These are phyloP conservation scores for Entamoeba histolytica DNA, from an alignment of 208 protist species.

Conservation along the genomic window DNA sequence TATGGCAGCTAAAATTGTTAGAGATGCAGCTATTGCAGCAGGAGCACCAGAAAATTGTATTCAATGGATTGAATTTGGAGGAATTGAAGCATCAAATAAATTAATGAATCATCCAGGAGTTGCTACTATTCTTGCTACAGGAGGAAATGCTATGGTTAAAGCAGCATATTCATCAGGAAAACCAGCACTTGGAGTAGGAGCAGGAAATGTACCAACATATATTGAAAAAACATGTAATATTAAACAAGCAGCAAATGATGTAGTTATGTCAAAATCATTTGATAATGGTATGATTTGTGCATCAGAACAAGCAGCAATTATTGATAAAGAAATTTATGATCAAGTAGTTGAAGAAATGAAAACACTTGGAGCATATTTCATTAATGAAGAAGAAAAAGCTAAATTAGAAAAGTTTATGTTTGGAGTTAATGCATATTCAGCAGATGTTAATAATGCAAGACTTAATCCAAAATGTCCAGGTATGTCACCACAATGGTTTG, in stretches of 20 bases:
- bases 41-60: slow-evolving; percentile 16
- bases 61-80: slow-evolving; percentile 11
- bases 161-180: slow-evolving; percentile 26
- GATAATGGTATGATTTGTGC: slow-evolving; percentile 32
- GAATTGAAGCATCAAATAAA: not conserved
- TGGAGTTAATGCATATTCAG: not conserved
- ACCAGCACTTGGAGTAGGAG: slow-evolving; percentile 17
- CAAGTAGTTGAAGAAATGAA: too few relatives aligned
- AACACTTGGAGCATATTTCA: slow-evolving; percentile 6
- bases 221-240: slow-evolving; percentile 25
- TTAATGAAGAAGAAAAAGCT: slow-evolving; percentile 16
- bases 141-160: slow-evolving; percentile 28
- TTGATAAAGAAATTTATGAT: not conserved
- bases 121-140: slow-evolving; percentile 26
- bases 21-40: slow-evolving; percentile 1
- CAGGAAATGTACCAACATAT: not conserved
- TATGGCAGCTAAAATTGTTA: slow-evolving; percentile 1
- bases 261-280: slow-evolving; percentile 27
- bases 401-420: slow-evolving; percentile 17
- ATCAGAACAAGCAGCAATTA: slow-evolving; percentile 21
- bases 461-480: not conserved
- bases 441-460: not conserved
- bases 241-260: slow-evolving; percentile 3
- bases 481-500: slow-evolving; percentile 22
- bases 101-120: slow-evolving; percentile 5